Evolutionary conservation across 2,329 filamentous ascomycete genomes (phyloP).

Genomic region (Fusarium nygamai): DNA sequence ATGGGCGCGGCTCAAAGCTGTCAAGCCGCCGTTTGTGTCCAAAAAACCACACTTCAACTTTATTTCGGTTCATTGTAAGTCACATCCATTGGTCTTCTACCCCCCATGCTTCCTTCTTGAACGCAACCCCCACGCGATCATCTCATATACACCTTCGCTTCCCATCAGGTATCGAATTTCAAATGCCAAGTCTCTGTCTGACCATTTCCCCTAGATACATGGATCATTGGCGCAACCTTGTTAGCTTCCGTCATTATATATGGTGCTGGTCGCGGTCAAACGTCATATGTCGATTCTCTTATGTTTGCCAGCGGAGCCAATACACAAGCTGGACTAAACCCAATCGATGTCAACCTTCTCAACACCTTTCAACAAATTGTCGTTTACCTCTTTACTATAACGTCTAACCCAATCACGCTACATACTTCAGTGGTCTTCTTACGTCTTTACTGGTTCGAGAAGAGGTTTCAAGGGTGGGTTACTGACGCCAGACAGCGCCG

Average conservation of each 20-base stretch:
- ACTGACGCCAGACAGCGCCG: slow-evolving; percentile 75
- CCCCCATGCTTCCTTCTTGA: not conserved
- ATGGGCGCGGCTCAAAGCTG: slow-evolving; percentile 56
- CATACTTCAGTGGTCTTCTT: slow-evolving; percentile 90
- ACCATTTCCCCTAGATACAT: slow-evolving; percentile 68
- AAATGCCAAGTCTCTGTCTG: slow-evolving; percentile 28
- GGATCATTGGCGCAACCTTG: slow-evolving; percentile 79
- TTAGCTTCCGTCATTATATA: slow-evolving; percentile 82
- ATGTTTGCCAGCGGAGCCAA: slow-evolving; percentile 87
- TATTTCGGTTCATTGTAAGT: slow-evolving; percentile 80
- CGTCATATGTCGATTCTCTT: slow-evolving; percentile 86
- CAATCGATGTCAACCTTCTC: slow-evolving; percentile 73
- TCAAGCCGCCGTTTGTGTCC: slow-evolving; percentile 67
- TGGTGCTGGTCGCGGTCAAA: slow-evolving; percentile 62
- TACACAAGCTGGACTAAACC: slow-evolving; percentile 94
- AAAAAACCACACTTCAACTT: slow-evolving; percentile 80
- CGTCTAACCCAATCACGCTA: slow-evolving; percentile 85
- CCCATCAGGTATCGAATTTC: not conserved
- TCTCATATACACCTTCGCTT: slow-evolving; percentile 20
- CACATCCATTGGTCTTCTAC: not conserved
- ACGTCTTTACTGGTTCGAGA: slow-evolving; percentile 97
- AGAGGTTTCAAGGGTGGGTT: slow-evolving; percentile 87
- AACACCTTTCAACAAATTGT: slow-evolving; percentile 79
- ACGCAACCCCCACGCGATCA: slow-evolving; percentile 33
- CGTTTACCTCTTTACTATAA: slow-evolving; percentile 75